These are phyloP conservation scores for Vararia minispora DNA, from an alignment of 768 basidiomycete species.

Conservation along the genomic window DNA sequence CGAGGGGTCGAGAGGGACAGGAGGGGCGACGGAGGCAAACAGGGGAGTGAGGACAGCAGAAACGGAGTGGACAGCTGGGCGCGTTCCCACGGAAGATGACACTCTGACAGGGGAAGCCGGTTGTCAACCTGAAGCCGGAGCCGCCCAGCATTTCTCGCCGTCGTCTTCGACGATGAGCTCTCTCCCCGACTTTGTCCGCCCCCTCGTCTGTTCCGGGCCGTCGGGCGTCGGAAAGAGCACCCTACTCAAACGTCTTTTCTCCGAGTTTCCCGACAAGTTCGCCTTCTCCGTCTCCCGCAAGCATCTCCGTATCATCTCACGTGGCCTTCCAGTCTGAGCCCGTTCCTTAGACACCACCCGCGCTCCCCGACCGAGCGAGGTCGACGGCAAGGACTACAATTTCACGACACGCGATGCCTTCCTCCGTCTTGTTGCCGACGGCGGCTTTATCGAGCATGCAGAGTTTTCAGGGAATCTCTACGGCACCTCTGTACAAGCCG, in stretches of 20 bases:
- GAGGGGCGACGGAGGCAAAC: conserved; percentile 3
- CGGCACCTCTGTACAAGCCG: conserved; percentile 79
- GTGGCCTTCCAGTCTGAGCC: conserved; percentile 2
- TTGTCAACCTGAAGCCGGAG: neutral
- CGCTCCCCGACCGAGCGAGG: conserved; percentile 69
- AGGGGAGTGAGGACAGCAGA: neutral
- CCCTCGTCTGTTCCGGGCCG: conserved; percentile 83
- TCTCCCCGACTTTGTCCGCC: conserved; percentile 41
- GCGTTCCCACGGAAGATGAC: neutral
- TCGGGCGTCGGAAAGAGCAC: conserved; percentile 95
- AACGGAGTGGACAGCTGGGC: neutral
- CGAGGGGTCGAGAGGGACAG: conserved; percentile 7
- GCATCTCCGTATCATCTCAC: conserved; percentile 4
- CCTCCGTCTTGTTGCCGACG: conserved; percentile 48
- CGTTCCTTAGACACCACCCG: conserved; percentile 74
- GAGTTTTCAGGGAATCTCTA: conserved; percentile 90
- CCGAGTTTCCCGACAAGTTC: conserved; percentile 72
- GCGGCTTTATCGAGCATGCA: conserved; percentile 89
- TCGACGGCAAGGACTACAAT: conserved; percentile 76
- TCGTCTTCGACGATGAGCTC: conserved; percentile 17
- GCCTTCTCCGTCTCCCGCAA: conserved; percentile 91
- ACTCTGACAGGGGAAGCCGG: neutral
- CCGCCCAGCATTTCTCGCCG: too few relatives aligned
- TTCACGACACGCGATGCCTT: conserved; percentile 71
- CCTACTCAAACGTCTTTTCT: conserved; percentile 70